Conservation (phyloP, 2,329 filamentous ascomycete genomes). For the Colletotrichum lentis region DNA sequence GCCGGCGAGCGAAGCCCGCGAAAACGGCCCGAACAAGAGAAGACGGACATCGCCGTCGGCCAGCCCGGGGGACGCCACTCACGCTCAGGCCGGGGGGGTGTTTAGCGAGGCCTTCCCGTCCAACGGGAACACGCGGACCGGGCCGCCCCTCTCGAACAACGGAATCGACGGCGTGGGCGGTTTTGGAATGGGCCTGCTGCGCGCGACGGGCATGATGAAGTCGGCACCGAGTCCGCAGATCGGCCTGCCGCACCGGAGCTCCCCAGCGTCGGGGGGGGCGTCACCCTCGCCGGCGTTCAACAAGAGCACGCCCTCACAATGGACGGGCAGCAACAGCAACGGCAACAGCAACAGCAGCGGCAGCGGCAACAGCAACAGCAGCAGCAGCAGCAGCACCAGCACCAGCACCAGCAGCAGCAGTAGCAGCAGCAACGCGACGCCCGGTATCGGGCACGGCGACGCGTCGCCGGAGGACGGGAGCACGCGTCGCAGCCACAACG, state of each 20-base stretch:
- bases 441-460: conserved; percentile 6
- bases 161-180: conserved; percentile 1
- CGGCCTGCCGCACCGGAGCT: conserved; percentile 31
- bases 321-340: conserved; percentile 5
- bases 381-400: neutral
- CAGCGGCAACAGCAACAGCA: conserved; percentile 1
- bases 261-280: neutral
- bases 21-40: conserved; percentile 38
- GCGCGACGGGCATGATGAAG: conserved; percentile 10
- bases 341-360: neutral
- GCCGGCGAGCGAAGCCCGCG: neutral
- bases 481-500: neutral
- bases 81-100: neutral
- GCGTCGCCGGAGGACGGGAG: conserved; percentile 11
- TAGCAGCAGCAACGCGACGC: conserved; percentile 11
- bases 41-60: conserved; percentile 35
- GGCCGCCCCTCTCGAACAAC: neutral
- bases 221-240: neutral
- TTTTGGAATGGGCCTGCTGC: conserved; percentile 24
- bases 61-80: neutral
- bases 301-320: conserved; percentile 30
- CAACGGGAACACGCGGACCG: neutral
- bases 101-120: conserved; percentile 7
- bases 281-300: conserved; percentile 22
- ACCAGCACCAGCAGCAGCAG: neutral